phyloP scores from a whole-genome alignment of 352 stramenopile genomes.

The Pythium sp. region DNA sequence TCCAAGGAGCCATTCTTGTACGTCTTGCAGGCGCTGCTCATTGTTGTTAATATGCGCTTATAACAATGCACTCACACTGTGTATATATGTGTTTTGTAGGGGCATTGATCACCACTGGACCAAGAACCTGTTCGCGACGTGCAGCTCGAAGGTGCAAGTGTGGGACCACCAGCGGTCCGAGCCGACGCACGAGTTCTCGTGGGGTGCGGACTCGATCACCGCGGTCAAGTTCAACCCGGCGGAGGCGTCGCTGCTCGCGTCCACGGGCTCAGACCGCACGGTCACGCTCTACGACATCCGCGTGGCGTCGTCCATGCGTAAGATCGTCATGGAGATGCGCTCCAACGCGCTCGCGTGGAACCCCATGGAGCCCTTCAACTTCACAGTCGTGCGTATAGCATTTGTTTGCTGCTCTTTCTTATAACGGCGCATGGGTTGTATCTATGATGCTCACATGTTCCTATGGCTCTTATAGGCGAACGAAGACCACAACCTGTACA shows the following conservation, averaged over 20 bases:
- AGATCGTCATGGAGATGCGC: constrained; percentile 95
- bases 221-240: constrained; percentile 95
- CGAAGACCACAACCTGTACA: constrained; percentile 99
- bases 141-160: constrained; percentile 92
- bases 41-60: neutral
- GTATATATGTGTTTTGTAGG: constrained; percentile 56
- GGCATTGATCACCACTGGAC: constrained; percentile 98
- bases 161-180: constrained; percentile 94
- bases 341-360: constrained; percentile 99
- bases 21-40: constrained; percentile 13
- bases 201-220: constrained; percentile 95
- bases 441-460: neutral
- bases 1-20: constrained; percentile 87
- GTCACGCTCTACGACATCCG: constrained; percentile 94
- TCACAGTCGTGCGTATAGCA: constrained; percentile 85
- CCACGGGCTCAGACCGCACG: constrained; percentile 92
- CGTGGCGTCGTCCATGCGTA: constrained; percentile 92
- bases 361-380: constrained; percentile 98
- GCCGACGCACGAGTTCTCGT: constrained; percentile 92
- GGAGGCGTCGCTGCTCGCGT: constrained; percentile 94
- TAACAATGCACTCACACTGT: constrained; percentile 3
- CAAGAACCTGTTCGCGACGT: constrained; percentile 91
- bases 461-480: constrained; percentile 74
- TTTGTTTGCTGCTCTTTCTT: neutral
- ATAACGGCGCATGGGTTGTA: neutral